These are phyloP conservation scores for Cercospora beticola DNA, from an alignment of 2,329 filamentous ascomycete species.

Conservation along the genomic window DNA sequence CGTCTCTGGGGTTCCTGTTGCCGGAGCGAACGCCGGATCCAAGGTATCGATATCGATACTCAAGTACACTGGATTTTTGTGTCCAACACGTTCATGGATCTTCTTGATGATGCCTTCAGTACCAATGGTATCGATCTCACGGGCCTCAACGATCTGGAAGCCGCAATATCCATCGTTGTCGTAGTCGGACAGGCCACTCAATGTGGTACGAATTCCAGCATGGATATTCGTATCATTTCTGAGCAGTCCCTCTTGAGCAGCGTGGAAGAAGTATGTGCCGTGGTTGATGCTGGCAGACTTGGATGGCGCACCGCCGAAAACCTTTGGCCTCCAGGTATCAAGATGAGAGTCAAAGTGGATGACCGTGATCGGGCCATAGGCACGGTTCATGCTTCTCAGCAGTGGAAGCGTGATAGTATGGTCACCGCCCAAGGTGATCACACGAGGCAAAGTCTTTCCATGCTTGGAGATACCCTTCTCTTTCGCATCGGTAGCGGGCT, in stretches of 20 bases:
- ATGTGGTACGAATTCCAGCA: conserved; percentile 79
- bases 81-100: conserved; percentile 67
- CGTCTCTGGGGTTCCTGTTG: conserved; percentile 73
- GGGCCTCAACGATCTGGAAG: conserved; percentile 77
- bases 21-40: conserved; percentile 78
- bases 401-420: conserved; percentile 63
- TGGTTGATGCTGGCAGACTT: conserved; percentile 76
- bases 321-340: conserved; percentile 73
- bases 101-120: conserved; percentile 71
- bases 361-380: conserved; percentile 52
- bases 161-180: conserved; percentile 83
- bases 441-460: conserved; percentile 72
- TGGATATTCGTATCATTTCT: conserved; percentile 84
- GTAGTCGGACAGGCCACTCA: conserved; percentile 76
- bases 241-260: conserved; percentile 72
- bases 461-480: conserved; percentile 67
- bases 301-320: conserved; percentile 78
- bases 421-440: conserved; percentile 70
- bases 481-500: conserved; percentile 66
- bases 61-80: conserved; percentile 72
- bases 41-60: conserved; percentile 86
- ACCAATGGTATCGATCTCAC: conserved; percentile 68
- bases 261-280: conserved; percentile 87
- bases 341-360: conserved; percentile 63
- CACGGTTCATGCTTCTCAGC: conserved; percentile 59